Percentiles rank a stretch among this genome's conserved stretches.
Evolutionary conservation across 2,329 filamentous ascomycete species (phyloP).

Genomic region (Phialophora expanda): DNA sequence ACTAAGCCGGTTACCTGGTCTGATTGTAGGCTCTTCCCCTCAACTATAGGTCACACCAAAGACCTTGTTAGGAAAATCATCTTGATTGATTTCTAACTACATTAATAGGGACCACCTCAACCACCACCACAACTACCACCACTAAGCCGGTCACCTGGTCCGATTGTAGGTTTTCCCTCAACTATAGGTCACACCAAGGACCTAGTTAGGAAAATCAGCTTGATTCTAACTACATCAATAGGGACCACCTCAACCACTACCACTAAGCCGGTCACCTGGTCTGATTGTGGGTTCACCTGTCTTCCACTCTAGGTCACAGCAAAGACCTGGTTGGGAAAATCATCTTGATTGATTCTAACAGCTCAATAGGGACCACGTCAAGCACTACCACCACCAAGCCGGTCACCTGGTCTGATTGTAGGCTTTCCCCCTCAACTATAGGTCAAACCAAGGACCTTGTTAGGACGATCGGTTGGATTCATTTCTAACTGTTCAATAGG

Average conservation of each 20-base stretch:
- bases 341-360: not conserved
- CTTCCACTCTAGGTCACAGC: not conserved
- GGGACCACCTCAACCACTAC: not conserved
- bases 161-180: too few relatives aligned
- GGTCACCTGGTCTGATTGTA: not conserved
- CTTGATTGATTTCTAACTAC: too few relatives aligned
- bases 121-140: too few relatives aligned
- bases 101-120: too few relatives aligned
- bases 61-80: too few relatives aligned
- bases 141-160: too few relatives aligned
- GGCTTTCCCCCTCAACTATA: not conserved
- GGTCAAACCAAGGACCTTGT: not conserved
- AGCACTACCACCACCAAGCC: not conserved
- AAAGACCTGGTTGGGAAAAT: not conserved
- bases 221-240: not conserved
- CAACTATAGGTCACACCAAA: too few relatives aligned
- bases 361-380: not conserved
- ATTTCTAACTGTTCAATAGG: not conserved
- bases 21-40: too few relatives aligned
- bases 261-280: not conserved
- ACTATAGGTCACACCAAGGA: too few relatives aligned
- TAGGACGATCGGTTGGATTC: not conserved
- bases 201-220: too few relatives aligned
- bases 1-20: too few relatives aligned
- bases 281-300: not conserved